Conservation (phyloP, 2,329 filamentous ascomycete genomes). For the Camillea tinctor region DNA sequence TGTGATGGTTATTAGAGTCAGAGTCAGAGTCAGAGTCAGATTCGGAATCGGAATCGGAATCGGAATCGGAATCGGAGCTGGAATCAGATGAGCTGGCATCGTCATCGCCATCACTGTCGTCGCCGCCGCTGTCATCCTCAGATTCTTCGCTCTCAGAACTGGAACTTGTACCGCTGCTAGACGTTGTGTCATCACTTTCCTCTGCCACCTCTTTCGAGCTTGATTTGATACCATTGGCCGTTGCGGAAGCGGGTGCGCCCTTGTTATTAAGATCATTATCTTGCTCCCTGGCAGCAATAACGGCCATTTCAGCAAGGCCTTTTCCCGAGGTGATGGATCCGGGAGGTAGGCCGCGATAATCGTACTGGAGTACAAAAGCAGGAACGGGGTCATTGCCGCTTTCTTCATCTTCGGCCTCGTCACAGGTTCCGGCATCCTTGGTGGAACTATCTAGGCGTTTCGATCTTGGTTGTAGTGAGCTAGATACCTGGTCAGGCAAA, state of each 20-base stretch:
- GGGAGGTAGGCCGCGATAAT: conserved; percentile 38
- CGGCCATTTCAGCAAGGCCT: conserved; percentile 35
- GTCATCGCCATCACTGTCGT: conserved; percentile 16
- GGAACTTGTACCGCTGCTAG: conserved; percentile 26
- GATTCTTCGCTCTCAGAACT: conserved; percentile 21
- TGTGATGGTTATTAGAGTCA: conserved; percentile 10
- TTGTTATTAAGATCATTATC: conserved; percentile 26
- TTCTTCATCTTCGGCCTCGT: conserved; percentile 28
- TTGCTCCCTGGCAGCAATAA: conserved; percentile 31
- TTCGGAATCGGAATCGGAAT: conserved; percentile 10
- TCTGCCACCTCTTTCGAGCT: conserved; percentile 17
- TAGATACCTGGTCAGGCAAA: background rate
- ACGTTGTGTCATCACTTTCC: conserved; percentile 20
- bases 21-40: conserved; percentile 7
- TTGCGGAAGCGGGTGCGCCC: conserved; percentile 24
- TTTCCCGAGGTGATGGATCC: conserved; percentile 39
- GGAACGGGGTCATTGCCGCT: conserved; percentile 20
- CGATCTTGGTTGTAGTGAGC: background rate
- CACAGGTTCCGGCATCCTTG: background rate
- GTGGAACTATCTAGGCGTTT: background rate
- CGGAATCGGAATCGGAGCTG: conserved; percentile 5
- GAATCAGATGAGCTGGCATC: conserved; percentile 16
- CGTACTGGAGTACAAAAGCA: conserved; percentile 33
- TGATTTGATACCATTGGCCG: conserved; percentile 15
- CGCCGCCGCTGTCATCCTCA: conserved; percentile 14